phyloP scores from a whole-genome alignment of 2,329 filamentous ascomycete genomes.

The Beauveria varroae region DNA sequence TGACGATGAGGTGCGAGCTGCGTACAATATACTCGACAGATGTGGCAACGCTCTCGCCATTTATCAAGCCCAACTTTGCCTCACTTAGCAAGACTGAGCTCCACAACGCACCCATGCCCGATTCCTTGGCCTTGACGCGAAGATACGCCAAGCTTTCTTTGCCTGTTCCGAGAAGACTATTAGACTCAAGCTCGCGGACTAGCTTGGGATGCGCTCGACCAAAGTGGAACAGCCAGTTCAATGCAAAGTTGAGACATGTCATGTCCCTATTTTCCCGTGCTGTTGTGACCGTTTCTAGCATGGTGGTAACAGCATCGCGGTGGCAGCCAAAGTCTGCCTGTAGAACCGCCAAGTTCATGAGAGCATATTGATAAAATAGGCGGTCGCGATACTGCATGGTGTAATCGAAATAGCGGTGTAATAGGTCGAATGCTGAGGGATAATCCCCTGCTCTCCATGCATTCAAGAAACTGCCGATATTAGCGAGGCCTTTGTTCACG shows the following conservation, averaged over 20 bases:
- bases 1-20: constrained; percentile 74
- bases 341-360: constrained; percentile 86
- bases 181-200: constrained; percentile 62
- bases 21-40: constrained; percentile 75
- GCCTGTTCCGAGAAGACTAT: constrained; percentile 67
- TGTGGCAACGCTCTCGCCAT: constrained; percentile 55
- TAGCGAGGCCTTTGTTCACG: constrained; percentile 8
- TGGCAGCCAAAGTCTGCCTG: constrained; percentile 94
- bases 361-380: constrained; percentile 86
- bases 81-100: constrained; percentile 80
- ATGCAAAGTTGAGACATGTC: constrained; percentile 85
- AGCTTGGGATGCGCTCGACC: constrained; percentile 75
- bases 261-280: constrained; percentile 90
- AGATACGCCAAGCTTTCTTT: constrained; percentile 78
- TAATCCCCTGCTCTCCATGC: constrained; percentile 89
- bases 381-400: constrained; percentile 80
- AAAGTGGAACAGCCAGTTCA: constrained; percentile 95
- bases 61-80: constrained; percentile 68
- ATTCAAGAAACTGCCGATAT: constrained; percentile 65
- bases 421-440: constrained; percentile 77
- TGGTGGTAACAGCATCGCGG: constrained; percentile 81
- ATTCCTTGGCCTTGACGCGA: constrained; percentile 77
- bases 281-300: constrained; percentile 92
- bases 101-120: constrained; percentile 77
- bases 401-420: constrained; percentile 96